Percentiles rank a stretch among this genome's conserved stretches.
These are phyloP conservation scores for Rhizopogon vinicolor DNA, from an alignment of 768 basidiomycete genomes.

Conservation along the genomic window DNA sequence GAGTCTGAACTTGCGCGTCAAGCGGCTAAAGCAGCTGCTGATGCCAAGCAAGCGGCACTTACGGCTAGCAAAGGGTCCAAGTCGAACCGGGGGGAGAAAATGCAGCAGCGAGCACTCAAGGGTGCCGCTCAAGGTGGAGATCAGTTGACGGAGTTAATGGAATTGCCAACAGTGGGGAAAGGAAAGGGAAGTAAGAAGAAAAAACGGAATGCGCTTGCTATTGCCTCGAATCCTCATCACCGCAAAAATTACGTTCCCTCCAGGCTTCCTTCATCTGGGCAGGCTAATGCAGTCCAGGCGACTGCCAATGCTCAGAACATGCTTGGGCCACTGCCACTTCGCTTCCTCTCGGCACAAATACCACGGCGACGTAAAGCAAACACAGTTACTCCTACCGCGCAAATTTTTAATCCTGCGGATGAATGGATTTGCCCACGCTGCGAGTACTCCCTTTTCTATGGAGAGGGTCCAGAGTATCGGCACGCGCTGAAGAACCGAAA, in stretches of 20 bases:
- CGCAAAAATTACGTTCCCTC: constrained; percentile 92
- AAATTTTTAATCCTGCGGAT: constrained; percentile 58
- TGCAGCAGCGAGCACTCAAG: constrained; percentile 33
- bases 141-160: constrained; percentile 33
- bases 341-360: constrained; percentile 67
- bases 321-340: constrained; percentile 57
- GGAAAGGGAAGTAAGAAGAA: constrained; percentile 69
- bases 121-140: constrained; percentile 26
- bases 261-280: constrained; percentile 54
- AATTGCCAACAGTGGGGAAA: constrained; percentile 29
- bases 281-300: constrained; percentile 32
- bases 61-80: constrained; percentile 30
- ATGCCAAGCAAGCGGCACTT: constrained; percentile 47
- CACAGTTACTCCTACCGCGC: constrained; percentile 21
- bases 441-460: constrained; percentile 90
- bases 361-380: constrained; percentile 35
- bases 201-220: constrained; percentile 87
- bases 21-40: constrained; percentile 49
- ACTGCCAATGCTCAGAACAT: constrained; percentile 40
- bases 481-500: constrained; percentile 67
- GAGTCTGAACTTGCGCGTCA: constrained; percentile 72
- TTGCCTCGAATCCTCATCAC: constrained; percentile 95
- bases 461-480: constrained; percentile 65
- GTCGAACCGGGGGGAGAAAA: constrained; percentile 34
- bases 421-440: constrained; percentile 96